These are phyloP conservation scores for Cucurbita moschata DNA, from an alignment of 306 rosid species.

Conservation along the genomic window DNA sequence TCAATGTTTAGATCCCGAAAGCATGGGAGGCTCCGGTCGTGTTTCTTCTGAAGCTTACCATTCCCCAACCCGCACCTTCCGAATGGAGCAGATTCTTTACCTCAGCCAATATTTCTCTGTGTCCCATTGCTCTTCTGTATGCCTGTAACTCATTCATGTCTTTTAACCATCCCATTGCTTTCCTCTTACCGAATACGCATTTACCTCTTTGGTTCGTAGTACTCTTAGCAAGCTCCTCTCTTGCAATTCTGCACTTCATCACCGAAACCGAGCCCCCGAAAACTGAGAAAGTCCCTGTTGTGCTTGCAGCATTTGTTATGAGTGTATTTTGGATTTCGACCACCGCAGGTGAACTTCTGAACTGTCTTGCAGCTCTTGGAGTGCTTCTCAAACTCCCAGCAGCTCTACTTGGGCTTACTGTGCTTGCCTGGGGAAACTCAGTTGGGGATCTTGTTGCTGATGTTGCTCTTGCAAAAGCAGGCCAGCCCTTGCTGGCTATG, in stretches of 20 bases:
- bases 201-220: slow-evolving; percentile 80
- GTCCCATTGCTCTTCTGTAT: slow-evolving; percentile 65
- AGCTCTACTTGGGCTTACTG: slow-evolving; percentile 75
- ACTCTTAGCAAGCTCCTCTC: slow-evolving; percentile 53
- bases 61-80: slow-evolving; percentile 61
- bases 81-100: slow-evolving; percentile 75
- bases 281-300: slow-evolving; percentile 58
- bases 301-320: slow-evolving; percentile 73
- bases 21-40: slow-evolving; percentile 58
- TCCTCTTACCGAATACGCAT: slow-evolving; percentile 68
- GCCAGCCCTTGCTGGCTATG: slow-evolving; percentile 96
- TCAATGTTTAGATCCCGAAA: slow-evolving; percentile 41
- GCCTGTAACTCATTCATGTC: slow-evolving; percentile 64
- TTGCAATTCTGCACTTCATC: slow-evolving; percentile 57
- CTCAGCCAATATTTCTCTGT: slow-evolving; percentile 73
- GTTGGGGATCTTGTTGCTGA: slow-evolving; percentile 96
- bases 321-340: slow-evolving; percentile 94
- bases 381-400: slow-evolving; percentile 55
- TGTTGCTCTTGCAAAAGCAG: slow-evolving; percentile 88
- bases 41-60: slow-evolving; percentile 59
- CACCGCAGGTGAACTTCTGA: slow-evolving; percentile 73
- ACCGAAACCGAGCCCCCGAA: slow-evolving; percentile 76
- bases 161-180: slow-evolving; percentile 51
- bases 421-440: slow-evolving; percentile 97
- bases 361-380: slow-evolving; percentile 73